These are phyloP conservation scores for Plasmodium reichenowi DNA, from an alignment of 169 alveolate genomes.

Conservation along the genomic window DNA sequence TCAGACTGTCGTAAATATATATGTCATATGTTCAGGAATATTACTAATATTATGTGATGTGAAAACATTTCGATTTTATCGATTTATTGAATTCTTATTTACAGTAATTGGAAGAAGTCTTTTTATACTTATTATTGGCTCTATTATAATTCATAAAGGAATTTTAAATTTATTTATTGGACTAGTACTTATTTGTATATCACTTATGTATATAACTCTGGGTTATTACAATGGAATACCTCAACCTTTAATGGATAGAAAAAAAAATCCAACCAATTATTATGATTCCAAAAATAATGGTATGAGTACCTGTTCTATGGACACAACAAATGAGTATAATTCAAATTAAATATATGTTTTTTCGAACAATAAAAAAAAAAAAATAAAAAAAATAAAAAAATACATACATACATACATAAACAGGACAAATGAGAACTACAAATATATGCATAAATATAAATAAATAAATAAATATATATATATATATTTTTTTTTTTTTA, in stretches of 20 bases:
- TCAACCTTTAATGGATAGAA: slow-evolving; percentile 27
- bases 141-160: slow-evolving; percentile 35
- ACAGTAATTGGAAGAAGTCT: slow-evolving; percentile 71
- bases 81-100: slow-evolving; percentile 47
- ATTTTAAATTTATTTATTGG: slow-evolving; percentile 28
- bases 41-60: slow-evolving; percentile 55
- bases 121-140: slow-evolving; percentile 47
- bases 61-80: slow-evolving; percentile 48
- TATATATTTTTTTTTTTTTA: background rate
- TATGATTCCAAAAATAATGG: slow-evolving; percentile 22
- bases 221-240: slow-evolving; percentile 65
- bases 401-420: no score
- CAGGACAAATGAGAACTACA: background rate
- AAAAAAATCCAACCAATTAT: background rate
- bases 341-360: background rate
- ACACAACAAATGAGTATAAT: slow-evolving; percentile 35
- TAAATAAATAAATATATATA: background rate
- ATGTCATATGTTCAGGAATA: slow-evolving; percentile 47
- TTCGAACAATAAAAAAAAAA: no score
- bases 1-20: slow-evolving; percentile 38
- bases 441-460: background rate
- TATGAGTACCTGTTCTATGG: slow-evolving; percentile 44
- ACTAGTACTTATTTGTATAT: slow-evolving; percentile 9
- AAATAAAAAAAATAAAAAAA: no score
- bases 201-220: slow-evolving; percentile 28